Evolutionary conservation across 2,329 filamentous ascomycete genomes (phyloP), one percentile per base, ranked within the genome.

Genomic region (Truncatella angustata): DNA sequence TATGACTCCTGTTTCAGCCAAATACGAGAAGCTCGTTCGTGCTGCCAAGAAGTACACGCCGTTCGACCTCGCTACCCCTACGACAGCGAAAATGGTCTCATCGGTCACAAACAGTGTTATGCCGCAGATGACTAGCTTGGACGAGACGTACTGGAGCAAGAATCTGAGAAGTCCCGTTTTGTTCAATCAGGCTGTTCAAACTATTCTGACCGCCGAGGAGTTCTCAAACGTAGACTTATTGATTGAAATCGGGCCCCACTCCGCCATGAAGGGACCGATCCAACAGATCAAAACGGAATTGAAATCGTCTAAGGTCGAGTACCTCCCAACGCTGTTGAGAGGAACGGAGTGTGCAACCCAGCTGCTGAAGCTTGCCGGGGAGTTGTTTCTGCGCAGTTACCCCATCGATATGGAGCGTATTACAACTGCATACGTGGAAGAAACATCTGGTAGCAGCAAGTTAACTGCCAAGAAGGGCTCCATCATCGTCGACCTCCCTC

Each of bases 111-210:
- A 58, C 14, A 16, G 51, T 28, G 14, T 51, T 26, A 21, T 58
- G 18, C 49, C 54, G 7, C 47, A 50, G 24, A 39, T 39, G 46
- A 39, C 46, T 9, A 18, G 28, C 4, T 40, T 61, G 18, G 20
- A 50, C 16, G 43, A 52, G 12, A 40, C 42, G 4, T 66, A 66
- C 50, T 66, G 60, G 59, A 59, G 60, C 24, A 49, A 49, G 5
- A 66, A 66, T 45, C 53, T 66, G 30, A 49, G 56, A 11, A 56
- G 55, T 11, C 55, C 49, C 7, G 63, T 66, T 12, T 53, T 57
- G 16, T 66, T 66, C 49, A 54, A 60, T 23, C 72, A 72, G 10
- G 66, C 70, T 20, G 61, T 75, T 1, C 64, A 72, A 4, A 66
- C 64, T 2, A 68, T 69, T 20, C 66, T 66, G 2, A 63, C 61